Evolutionary conservation across 495 filamentous ascomycete species (phyloP), one percentile per base, ranked within the genome.

Genomic region (Xylaria castorea): DNA sequence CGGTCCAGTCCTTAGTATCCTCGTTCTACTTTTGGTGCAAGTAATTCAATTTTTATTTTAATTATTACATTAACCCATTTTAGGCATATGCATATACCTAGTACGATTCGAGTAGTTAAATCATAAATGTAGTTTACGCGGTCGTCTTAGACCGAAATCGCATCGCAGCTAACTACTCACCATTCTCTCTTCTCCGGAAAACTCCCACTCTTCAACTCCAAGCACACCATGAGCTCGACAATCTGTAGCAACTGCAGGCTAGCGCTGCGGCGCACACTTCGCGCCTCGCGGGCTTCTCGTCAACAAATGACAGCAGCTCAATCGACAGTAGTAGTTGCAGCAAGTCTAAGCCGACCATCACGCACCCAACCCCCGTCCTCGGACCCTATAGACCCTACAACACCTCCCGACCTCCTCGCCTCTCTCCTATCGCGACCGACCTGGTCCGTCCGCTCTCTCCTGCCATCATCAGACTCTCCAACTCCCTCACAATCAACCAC

Each of bases 381-480:
- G 53, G 38, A 44, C 16, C 46, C 74, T 68, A 57, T 64, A 72
- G 42, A 62, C 34, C 32, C 50, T 36, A 44, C 25, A 20, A 9
- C 30, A n/a, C n/a, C n/a, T 22, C 7, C 53, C 9, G 55, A 71
- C 57, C 50, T 73, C 57, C 50, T 73, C 53, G 7, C 65, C 64
- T 34, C 73, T 0, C 85, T 95, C 50, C 87, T 98, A 55, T 87
- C 89, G 16, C 85, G 86, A 50, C 94, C 94, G 18, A 90, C 87
- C 73, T 98, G 95, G 95, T 97, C 95, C 46, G 92, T 97, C 71
- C 86, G 88, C 32, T 90, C 92, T 7, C 88, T 97, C 16, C 89
- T 97, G 1, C 38, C 38, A 5, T 89, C 91, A 1, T 76, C 86
- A 0, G 57, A 78, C 42, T 77, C 87, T 25, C 65, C 81, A 34